These are phyloP conservation scores for Fusarium devonianum DNA, from an alignment of 2,329 filamentous ascomycete genomes.

Conservation along the genomic window DNA sequence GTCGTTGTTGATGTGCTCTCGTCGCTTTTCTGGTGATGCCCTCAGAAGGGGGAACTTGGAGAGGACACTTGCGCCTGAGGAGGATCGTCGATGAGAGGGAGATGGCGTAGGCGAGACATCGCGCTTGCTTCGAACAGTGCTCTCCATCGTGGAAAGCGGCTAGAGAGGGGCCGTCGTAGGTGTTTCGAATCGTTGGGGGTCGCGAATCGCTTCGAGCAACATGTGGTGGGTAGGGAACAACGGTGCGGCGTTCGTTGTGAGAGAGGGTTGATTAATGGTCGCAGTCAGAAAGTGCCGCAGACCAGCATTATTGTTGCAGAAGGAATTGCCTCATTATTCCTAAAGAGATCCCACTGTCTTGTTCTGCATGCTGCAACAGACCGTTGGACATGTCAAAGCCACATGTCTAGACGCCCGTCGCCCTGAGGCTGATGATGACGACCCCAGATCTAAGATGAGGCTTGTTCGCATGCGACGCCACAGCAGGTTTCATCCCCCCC, in stretches of 20 bases:
- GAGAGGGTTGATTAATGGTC: neutral
- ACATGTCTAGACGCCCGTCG: no score
- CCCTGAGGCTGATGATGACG: constrained; percentile 30
- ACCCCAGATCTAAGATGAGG: constrained; percentile 8
- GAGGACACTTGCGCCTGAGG: constrained; percentile 69
- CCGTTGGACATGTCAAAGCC: constrained; percentile 16
- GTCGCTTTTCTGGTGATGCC: constrained; percentile 43
- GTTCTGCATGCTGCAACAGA: neutral
- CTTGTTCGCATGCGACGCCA: constrained; percentile 15
- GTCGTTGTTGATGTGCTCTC: constrained; percentile 47
- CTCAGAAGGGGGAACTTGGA: constrained; percentile 75
- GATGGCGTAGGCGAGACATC: constrained; percentile 28
- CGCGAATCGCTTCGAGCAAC: constrained; percentile 6
- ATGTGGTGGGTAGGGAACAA: neutral
- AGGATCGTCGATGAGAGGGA: constrained; percentile 51
- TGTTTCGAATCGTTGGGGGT: neutral
- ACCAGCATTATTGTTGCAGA: constrained; percentile 3
- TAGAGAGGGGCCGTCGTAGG: neutral
- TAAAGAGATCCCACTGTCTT: neutral
- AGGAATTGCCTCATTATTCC: constrained; percentile 12
- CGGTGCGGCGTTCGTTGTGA: neutral
- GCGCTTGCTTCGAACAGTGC: constrained; percentile 2
- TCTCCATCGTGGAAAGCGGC: constrained; percentile 27
- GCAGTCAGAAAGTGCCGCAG: constrained; percentile 13
- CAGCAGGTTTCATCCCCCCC: neutral